phyloP scores from a whole-genome alignment of 805 yeast species.

The Saccharomycopsis amapae region DNA sequence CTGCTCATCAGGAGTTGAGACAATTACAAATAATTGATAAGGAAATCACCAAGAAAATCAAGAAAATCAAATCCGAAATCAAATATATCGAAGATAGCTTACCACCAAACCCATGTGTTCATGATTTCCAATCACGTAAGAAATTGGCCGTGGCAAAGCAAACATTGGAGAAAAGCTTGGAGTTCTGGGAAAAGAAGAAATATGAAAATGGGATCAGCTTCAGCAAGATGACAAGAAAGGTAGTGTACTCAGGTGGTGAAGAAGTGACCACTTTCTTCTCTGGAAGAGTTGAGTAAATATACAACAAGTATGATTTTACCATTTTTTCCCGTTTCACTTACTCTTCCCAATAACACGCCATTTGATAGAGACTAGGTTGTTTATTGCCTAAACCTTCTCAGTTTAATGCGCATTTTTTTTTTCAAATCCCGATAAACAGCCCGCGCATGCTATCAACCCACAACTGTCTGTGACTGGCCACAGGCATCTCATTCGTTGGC shows the following conservation, averaged over 20 bases:
- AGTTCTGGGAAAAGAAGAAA: conserved; percentile 23
- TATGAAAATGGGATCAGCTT: conserved; percentile 22
- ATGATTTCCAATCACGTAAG: conserved; percentile 20
- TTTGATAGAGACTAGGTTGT: no score
- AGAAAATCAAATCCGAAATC: conserved; percentile 19
- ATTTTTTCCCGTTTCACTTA: no score
- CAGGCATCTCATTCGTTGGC: no score
- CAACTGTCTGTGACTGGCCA: no score
- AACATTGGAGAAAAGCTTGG: conserved; percentile 18
- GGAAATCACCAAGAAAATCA: conserved; percentile 19
- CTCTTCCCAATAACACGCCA: no score
- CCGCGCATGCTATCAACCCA: no score
- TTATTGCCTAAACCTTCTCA: no score
- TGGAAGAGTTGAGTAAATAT: conserved; percentile 21
- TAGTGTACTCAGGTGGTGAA: conserved; percentile 22
- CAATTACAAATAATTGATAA: conserved; percentile 20
- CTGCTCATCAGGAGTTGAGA: conserved; percentile 11
- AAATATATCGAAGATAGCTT: conserved; percentile 20
- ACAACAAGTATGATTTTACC: no score
- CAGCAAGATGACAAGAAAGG: conserved; percentile 20
- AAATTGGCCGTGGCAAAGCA: conserved; percentile 18
- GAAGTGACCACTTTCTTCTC: conserved; percentile 22
- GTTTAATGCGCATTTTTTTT: no score
- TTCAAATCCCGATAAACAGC: no score
- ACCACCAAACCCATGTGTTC: conserved; percentile 21